phyloP scores from a whole-genome alignment of 805 yeast genomes.

The Priceomyces fermenticarens region DNA sequence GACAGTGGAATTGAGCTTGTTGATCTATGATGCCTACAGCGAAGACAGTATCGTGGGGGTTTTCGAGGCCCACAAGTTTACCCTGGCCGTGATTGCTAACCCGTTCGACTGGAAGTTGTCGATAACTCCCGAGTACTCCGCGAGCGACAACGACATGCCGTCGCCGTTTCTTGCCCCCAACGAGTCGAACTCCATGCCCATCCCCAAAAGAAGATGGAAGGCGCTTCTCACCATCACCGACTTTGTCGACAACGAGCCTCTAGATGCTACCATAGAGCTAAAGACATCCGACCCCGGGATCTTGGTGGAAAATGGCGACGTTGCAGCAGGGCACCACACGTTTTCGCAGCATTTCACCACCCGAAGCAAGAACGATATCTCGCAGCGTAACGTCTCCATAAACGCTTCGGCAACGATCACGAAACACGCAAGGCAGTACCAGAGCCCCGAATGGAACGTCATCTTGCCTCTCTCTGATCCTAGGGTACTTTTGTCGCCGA shows the following conservation, averaged over 20 bases:
- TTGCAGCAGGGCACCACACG: not conserved
- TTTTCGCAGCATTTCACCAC: conserved; percentile 29
- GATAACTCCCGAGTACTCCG: conserved; percentile 26
- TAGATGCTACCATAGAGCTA: conserved; percentile 15
- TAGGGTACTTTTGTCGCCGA: conserved; percentile 50
- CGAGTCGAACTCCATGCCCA: conserved; percentile 20
- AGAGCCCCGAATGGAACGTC: conserved; percentile 46
- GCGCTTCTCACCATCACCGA: conserved; percentile 13
- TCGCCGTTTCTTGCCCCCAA: conserved; percentile 29
- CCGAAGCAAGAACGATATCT: conserved; percentile 33
- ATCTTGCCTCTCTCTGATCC: conserved; percentile 68
- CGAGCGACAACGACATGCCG: conserved; percentile 30
- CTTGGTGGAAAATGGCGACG: conserved; percentile 13
- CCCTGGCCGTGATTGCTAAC: conserved; percentile 20
- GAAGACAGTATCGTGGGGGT: conserved; percentile 13
- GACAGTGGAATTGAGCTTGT: conserved; percentile 21
- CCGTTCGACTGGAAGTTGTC: conserved; percentile 21
- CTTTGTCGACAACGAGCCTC: conserved; percentile 11
- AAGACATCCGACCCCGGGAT: conserved; percentile 27
- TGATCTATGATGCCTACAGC: conserved; percentile 16
- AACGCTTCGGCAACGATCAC: conserved; percentile 18
- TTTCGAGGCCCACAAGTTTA: conserved; percentile 20
- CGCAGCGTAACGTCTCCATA: conserved; percentile 37
- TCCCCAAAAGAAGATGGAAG: conserved; percentile 30
- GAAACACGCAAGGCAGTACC: conserved; percentile 23